Percentiles rank a stretch among this genome's conserved stretches.
These are phyloP conservation scores for Candida easanensis DNA, from an alignment of 805 yeast genomes.

Conservation along the genomic window DNA sequence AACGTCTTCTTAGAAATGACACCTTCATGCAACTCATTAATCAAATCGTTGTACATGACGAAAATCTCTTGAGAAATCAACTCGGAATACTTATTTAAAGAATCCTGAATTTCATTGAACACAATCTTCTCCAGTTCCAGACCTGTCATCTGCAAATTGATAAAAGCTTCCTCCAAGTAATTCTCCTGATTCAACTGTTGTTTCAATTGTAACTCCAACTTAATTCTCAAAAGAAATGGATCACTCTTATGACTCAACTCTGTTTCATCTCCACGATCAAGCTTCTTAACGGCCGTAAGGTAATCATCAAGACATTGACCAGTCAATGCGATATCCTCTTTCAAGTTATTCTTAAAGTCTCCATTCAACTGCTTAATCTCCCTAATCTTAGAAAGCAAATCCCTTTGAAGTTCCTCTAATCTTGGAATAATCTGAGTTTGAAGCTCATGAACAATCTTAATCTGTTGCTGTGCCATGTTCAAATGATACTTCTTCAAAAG, in stretches of 20 bases:
- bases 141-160: constrained; percentile 83
- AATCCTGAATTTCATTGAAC: constrained; percentile 78
- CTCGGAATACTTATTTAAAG: constrained; percentile 68
- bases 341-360: constrained; percentile 77
- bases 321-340: constrained; percentile 66
- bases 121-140: constrained; percentile 85
- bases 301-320: constrained; percentile 54
- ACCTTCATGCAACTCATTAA: constrained; percentile 64
- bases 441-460: constrained; percentile 52
- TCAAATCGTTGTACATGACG: constrained; percentile 59
- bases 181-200: constrained; percentile 80
- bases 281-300: constrained; percentile 54
- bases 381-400: constrained; percentile 74
- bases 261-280: constrained; percentile 42
- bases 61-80: constrained; percentile 71
- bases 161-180: constrained; percentile 81
- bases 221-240: constrained; percentile 72
- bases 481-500: constrained; percentile 66
- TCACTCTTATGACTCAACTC: constrained; percentile 54
- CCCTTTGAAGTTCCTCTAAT: constrained; percentile 66
- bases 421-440: constrained; percentile 61
- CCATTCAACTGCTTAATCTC: constrained; percentile 79
- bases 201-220: constrained; percentile 72
- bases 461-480: constrained; percentile 56
- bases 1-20: constrained; percentile 70